Conservation (phyloP, 371 early-diverging fungal genomes). For the Lichtheimia ornata region DNA sequence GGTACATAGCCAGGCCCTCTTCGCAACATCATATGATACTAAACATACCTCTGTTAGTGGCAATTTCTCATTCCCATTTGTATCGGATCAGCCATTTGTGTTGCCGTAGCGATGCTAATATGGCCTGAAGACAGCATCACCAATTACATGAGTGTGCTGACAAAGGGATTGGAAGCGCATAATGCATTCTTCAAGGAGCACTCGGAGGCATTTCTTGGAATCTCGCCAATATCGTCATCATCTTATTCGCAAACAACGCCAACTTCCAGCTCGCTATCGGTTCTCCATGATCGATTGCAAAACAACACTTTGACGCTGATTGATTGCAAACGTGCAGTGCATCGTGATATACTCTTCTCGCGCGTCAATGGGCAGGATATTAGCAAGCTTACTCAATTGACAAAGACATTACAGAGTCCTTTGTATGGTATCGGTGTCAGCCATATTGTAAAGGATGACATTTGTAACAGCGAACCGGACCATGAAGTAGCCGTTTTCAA, state of each 20-base stretch:
- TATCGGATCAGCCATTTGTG: conserved; percentile 32
- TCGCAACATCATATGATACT: not conserved
- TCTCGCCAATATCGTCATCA: not conserved
- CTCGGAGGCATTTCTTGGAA: conserved; percentile 29
- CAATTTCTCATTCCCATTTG: conserved; percentile 34
- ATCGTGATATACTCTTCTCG: conserved; percentile 37
- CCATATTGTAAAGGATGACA: conserved; percentile 22
- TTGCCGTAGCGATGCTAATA: conserved; percentile 36
- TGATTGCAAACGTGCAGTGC: conserved; percentile 49
- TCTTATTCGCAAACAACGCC: too few species aligned
- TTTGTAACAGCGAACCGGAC: not conserved
- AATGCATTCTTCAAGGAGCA: conserved; percentile 39
- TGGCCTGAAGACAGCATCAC: conserved; percentile 51
- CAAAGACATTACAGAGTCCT: conserved; percentile 28
- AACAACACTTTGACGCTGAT: conserved; percentile 33
- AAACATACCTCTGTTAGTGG: conserved; percentile 23
- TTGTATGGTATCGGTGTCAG: conserved; percentile 44
- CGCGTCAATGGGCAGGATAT: conserved; percentile 33
- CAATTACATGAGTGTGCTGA: conserved; percentile 29
- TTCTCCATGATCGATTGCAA: conserved; percentile 30
- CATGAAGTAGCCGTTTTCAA: not conserved
- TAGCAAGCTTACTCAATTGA: conserved; percentile 24
- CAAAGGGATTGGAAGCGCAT: conserved; percentile 24
- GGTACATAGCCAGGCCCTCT: not conserved
- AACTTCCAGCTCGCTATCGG: conserved; percentile 17